Base-by-base conservation (phyloP, 1,139 yeast species). In the Protomyces arabidopsidicola region DNA sequence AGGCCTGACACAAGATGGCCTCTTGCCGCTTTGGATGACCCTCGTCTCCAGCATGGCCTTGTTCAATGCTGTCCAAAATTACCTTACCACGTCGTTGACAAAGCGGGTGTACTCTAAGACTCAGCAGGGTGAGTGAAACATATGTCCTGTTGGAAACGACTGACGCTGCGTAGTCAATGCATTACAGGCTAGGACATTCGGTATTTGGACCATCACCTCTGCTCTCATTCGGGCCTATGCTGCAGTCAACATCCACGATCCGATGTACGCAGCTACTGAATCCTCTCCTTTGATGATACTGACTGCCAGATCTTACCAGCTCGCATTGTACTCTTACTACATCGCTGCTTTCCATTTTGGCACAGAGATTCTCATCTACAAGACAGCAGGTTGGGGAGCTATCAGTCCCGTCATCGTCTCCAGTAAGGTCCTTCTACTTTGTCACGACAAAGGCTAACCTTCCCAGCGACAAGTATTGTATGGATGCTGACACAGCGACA, bases 131-230 rank as follows among this genome's bases (percentile, higher is more conserved):
- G 59, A 8, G 50, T 6, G n/a, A n/a, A n/a, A n/a, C n/a, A n/a
- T n/a, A n/a, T n/a, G n/a, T n/a, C n/a, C n/a, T n/a, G n/a, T n/a
- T n/a, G n/a, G n/a, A n/a, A n/a, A 16, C 2, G 24, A 50, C 20
- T 34, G 53, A 34, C 16, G 31, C 8, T 27, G 34, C 31, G 18
- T 27, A 69, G 81, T 91, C 20, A 89, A 97, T 0, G 78, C 81
- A 5, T 79, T 93, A 70, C 85, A 95, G 70, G 96, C 97, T 9
- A 82, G 98, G 71, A 93, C 98, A 0, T 93, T 93, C 75, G 98
- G 98, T 36, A 93, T 98, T 0, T 93, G 98, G 98, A 93, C 98
- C 0, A 79, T 91, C 61, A 81, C 91, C 69, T 86, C 97, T 1
- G 84, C 96, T 1, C 79, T 93, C 53, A 85, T 93, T 59, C 84